Percentiles rank a stretch among this genome's conserved stretches.
Conservation (phyloP, 345 rosid genomes). For the Hibiscus syriacus region DNA sequence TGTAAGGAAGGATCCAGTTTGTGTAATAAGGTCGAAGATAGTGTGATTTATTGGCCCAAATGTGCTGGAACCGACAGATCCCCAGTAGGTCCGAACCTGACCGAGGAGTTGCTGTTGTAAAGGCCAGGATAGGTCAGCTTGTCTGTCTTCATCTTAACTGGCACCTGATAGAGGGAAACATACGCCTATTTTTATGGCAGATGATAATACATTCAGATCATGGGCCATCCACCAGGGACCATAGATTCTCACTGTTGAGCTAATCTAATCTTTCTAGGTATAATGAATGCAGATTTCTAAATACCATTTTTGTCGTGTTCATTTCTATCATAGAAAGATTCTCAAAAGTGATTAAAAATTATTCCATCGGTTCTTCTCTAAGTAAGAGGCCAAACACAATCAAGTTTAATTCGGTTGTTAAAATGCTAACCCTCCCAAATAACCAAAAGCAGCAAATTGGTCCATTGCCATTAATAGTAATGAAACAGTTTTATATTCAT, state of each 20-base stretch:
- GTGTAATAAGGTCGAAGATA: background rate
- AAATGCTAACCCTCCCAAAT: background rate
- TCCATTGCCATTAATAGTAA: conserved; percentile 1
- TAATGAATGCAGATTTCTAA: too few species aligned
- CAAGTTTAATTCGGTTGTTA: background rate
- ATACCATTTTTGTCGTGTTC: background rate
- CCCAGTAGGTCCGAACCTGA: background rate
- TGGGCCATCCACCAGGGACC: background rate
- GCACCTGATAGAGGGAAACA: conserved; percentile 15
- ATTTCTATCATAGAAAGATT: background rate
- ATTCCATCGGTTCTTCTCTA: background rate
- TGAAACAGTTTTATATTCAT: background rate
- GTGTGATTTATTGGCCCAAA: background rate
- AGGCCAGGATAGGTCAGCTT: background rate
- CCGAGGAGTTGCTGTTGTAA: background rate
- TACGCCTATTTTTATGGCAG: background rate
- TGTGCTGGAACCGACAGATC: background rate
- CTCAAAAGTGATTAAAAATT: background rate
- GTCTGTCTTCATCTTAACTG: conserved; percentile 24
- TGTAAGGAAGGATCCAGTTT: background rate
- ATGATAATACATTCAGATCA: background rate
- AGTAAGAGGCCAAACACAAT: background rate
- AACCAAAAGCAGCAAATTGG: background rate
- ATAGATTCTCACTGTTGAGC: background rate
- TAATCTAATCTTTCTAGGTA: background rate